phyloP scores from a whole-genome alignment of 1,139 yeast species.

The Taiozyma sp. region DNA sequence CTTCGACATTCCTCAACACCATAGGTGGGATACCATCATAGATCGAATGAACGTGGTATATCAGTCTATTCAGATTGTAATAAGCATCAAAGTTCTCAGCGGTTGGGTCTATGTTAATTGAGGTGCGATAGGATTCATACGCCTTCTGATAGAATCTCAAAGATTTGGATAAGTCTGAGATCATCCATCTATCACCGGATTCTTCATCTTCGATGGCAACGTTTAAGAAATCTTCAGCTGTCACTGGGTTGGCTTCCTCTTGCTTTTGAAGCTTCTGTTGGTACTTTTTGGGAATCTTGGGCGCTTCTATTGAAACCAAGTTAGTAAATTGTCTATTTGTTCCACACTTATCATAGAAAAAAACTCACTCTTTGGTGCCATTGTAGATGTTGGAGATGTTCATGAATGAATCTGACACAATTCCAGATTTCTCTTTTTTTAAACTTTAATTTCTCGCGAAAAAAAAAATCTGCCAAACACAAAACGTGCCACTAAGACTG shows the following conservation, averaged over 20 bases:
- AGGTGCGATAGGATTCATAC: conserved; percentile 31
- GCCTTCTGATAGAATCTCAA: conserved; percentile 49
- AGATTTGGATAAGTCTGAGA: conserved; percentile 48
- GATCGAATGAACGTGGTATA: conserved; percentile 41
- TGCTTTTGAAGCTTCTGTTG: conserved; percentile 6
- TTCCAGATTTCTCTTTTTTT: too few relatives aligned
- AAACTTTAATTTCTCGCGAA: neutral
- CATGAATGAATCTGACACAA: neutral
- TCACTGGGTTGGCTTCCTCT: conserved; percentile 14
- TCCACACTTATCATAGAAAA: too few relatives aligned
- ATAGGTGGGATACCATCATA: conserved; percentile 33
- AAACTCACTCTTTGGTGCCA: conserved; percentile 11
- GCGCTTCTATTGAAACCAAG: conserved; percentile 1
- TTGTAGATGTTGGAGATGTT: neutral
- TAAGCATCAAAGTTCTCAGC: conserved; percentile 24
- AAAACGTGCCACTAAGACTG: neutral
- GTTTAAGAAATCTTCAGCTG: conserved; percentile 41
- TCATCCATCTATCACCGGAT: conserved; percentile 54
- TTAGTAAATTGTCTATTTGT: neutral
- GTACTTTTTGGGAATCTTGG: conserved; percentile 12
- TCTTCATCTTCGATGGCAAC: conserved; percentile 49
- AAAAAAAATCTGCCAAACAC: neutral
- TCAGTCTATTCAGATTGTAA: conserved; percentile 43
- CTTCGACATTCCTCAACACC: conserved; percentile 34
- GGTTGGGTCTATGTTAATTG: conserved; percentile 21